Conservation (phyloP, 1,139 yeast genomes). For the Arxiozyma heterogenica region DNA sequence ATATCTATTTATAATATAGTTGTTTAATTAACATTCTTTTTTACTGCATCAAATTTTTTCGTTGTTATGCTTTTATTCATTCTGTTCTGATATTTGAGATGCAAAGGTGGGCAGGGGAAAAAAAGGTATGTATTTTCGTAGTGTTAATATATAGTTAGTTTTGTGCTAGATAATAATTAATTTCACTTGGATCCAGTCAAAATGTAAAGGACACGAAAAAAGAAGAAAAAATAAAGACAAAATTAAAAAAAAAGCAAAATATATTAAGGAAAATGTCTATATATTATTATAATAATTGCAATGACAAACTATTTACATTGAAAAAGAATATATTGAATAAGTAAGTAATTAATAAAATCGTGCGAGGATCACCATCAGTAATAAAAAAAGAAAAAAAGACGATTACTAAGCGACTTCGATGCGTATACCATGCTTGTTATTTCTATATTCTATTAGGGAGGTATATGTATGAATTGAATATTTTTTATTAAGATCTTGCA, state of each 20-base stretch:
- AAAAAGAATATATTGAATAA: not conserved
- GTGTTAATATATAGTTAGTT: too few relatives aligned
- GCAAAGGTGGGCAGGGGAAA: too few relatives aligned
- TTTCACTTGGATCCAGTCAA: too few relatives aligned
- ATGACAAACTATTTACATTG: not conserved
- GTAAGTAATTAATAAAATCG: not conserved
- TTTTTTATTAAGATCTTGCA: slow-evolving; percentile 9
- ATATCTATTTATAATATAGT: slow-evolving; percentile 2
- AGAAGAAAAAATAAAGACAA: too few relatives aligned
- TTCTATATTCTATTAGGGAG: not conserved
- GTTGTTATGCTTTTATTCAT: too few relatives aligned
- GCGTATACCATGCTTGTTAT: not conserved
- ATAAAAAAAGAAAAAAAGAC: too few relatives aligned
- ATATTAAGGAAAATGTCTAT: not conserved
- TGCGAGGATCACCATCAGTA: not conserved
- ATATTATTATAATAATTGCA: not conserved
- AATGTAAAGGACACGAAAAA: too few relatives aligned
- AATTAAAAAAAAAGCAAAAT: too few relatives aligned
- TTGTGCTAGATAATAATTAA: too few relatives aligned
- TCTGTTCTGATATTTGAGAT: too few relatives aligned
- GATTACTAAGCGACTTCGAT: not conserved
- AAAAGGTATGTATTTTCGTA: too few relatives aligned
- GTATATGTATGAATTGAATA: not conserved
- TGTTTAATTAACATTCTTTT: not conserved
- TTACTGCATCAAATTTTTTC: not conserved